Conservation (phyloP, 164 flowering plant species). For the Piper betle region DNA sequence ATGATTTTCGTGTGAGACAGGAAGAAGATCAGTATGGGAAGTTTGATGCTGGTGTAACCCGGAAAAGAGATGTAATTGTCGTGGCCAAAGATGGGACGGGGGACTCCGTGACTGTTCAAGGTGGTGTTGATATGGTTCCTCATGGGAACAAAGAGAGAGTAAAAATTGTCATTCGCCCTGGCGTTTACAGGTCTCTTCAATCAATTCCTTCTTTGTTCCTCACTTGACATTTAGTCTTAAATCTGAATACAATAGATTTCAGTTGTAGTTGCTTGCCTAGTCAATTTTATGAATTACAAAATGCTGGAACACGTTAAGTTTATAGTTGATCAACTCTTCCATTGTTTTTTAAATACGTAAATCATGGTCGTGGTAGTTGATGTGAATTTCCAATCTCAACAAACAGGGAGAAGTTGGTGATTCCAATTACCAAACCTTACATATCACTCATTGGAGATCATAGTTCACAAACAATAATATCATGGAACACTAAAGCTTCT, state of each 20-base stretch:
- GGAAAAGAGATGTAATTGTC: conserved; percentile 27
- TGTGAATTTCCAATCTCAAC: neutral
- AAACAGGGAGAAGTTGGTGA: conserved; percentile 61
- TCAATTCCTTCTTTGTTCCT: neutral
- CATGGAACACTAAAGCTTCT: conserved; percentile 59
- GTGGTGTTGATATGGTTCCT: conserved; percentile 72
- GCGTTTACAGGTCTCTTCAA: conserved; percentile 58
- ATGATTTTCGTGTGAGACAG: conserved; percentile 32
- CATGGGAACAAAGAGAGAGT: conserved; percentile 30
- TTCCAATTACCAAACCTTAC: conserved; percentile 57
- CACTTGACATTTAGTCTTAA: neutral
- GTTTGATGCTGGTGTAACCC: conserved; percentile 2
- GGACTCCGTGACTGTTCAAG: conserved; percentile 56
- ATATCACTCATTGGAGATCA: conserved; percentile 62
- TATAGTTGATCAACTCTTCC: neutral
- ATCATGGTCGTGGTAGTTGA: neutral
- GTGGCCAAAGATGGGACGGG: conserved; percentile 62
- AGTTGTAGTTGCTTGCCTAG: too few relatives aligned
- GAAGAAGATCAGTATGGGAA: neutral
- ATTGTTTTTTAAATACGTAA: too few relatives aligned
- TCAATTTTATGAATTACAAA: too few relatives aligned
- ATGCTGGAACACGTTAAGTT: neutral
- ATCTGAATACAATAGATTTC: too few relatives aligned
- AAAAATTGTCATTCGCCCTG: conserved; percentile 60
- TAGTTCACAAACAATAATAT: conserved; percentile 30